Percentiles rank a stretch among this genome's conserved stretches.
These are phyloP conservation scores for Xylaria sp. DNA, from an alignment of 2,329 filamentous ascomycete genomes.

Conservation along the genomic window DNA sequence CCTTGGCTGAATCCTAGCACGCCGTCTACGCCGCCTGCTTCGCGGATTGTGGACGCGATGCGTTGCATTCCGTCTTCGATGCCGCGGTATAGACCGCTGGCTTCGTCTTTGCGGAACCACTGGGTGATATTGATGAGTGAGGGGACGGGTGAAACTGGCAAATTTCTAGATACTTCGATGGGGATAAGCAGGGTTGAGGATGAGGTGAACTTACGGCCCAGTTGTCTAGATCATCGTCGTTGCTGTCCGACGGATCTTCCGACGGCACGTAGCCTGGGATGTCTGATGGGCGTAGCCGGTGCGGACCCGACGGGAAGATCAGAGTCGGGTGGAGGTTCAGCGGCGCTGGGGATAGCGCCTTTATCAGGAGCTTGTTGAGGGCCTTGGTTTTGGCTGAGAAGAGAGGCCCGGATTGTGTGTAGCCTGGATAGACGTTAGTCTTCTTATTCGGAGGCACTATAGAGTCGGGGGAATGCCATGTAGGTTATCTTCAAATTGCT, in stretches of 20 bases:
- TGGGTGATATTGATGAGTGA: not conserved
- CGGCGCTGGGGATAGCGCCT: conserved; percentile 72
- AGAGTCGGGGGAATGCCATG: not conserved
- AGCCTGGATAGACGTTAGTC: conserved; percentile 65
- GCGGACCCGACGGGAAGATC: conserved; percentile 76
- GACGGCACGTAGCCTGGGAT: conserved; percentile 74
- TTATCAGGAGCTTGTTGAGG: conserved; percentile 81
- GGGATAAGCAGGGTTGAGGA: not conserved
- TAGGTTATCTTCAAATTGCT: not conserved
- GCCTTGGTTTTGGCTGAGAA: conserved; percentile 92
- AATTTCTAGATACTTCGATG: not conserved
- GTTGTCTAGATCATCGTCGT: conserved; percentile 67
- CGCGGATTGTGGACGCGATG: conserved; percentile 70
- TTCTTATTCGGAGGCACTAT: not conserved
- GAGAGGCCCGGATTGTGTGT: conserved; percentile 86
- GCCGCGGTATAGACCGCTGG: conserved; percentile 71
- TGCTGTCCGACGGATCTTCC: conserved; percentile 52
- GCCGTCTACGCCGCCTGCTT: conserved; percentile 77
- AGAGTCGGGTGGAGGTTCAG: conserved; percentile 65
- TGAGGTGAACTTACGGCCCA: conserved; percentile 62
- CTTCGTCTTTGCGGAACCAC: conserved; percentile 82
- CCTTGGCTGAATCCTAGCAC: conserved; percentile 88
- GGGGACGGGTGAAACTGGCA: not conserved
- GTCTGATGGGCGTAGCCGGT: conserved; percentile 70
- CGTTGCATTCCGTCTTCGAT: conserved; percentile 74